These are phyloP conservation scores for Stagonosporopsis vannaccii DNA, from an alignment of 2,329 filamentous ascomycete genomes.

Conservation along the genomic window DNA sequence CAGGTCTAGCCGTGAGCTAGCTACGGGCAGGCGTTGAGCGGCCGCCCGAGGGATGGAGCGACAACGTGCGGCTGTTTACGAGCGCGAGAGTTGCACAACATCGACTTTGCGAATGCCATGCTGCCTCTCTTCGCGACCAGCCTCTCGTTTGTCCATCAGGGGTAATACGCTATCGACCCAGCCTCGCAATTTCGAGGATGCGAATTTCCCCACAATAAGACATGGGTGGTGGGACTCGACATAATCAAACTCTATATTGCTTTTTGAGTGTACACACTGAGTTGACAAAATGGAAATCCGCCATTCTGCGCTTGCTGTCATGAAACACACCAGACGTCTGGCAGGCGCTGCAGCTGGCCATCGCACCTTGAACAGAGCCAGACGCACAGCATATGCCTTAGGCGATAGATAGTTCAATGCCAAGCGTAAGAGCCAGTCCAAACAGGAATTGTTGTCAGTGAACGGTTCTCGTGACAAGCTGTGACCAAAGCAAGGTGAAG, in stretches of 20 bases:
- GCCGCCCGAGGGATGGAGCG: slow-evolving; percentile 1
- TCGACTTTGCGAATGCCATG: slow-evolving; percentile 10
- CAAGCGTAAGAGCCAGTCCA: not conserved
- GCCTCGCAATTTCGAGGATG: slow-evolving; percentile 20
- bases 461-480: no score
- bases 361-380: not conserved
- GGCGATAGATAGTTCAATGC: not conserved
- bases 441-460: not conserved
- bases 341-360: not conserved
- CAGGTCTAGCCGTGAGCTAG: slow-evolving; percentile 15
- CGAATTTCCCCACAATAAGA: slow-evolving; percentile 16
- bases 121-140: slow-evolving; percentile 3
- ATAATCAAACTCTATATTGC: slow-evolving; percentile 5
- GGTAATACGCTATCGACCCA: slow-evolving; percentile 8
- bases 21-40: slow-evolving; percentile 10
- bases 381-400: not conserved
- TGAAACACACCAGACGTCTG: not conserved
- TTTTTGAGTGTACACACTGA: not conserved
- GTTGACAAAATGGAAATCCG: not conserved
- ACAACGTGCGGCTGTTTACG: slow-evolving; percentile 5
- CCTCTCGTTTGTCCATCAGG: slow-evolving; percentile 8
- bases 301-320: not conserved
- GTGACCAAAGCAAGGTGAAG: not conserved
- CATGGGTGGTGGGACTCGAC: slow-evolving; percentile 11
- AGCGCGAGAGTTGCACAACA: slow-evolving; percentile 5